Evolutionary conservation across 2,329 filamentous ascomycete genomes (phyloP).

Genomic region (Alternaria infectoria): DNA sequence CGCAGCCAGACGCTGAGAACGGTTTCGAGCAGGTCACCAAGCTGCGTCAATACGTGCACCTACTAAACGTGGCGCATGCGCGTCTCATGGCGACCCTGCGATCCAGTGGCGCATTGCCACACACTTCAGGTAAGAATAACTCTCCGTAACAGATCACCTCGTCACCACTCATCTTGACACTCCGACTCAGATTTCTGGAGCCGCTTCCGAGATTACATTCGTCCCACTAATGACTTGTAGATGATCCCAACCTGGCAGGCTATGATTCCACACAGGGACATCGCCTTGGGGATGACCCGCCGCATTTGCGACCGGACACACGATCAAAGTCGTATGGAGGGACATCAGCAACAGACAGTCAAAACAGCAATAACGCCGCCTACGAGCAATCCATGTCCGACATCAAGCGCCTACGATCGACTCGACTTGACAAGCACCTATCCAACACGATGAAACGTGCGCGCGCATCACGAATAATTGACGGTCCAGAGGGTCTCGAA

Average conservation of each 20-base stretch:
- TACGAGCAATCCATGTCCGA: slow-evolving; percentile 97
- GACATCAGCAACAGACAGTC: slow-evolving; percentile 60
- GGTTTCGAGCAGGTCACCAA: slow-evolving; percentile 80
- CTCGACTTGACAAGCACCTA: slow-evolving; percentile 89
- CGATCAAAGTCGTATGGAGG: slow-evolving; percentile 77
- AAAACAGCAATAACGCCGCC: slow-evolving; percentile 64
- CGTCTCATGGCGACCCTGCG: slow-evolving; percentile 86
- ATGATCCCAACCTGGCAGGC: slow-evolving; percentile 71
- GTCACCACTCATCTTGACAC: slow-evolving; percentile 41
- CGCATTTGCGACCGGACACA: slow-evolving; percentile 67
- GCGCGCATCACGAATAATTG: slow-evolving; percentile 88
- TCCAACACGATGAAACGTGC: slow-evolving; percentile 93
- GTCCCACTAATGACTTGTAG: slow-evolving; percentile 51
- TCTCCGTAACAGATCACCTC: slow-evolving; percentile 21
- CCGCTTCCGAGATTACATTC: slow-evolving; percentile 38
- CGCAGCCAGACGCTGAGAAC: slow-evolving; percentile 62
- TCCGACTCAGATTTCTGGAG: slow-evolving; percentile 36
- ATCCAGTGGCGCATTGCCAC: slow-evolving; percentile 79
- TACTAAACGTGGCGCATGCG: slow-evolving; percentile 89
- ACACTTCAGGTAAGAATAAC: slow-evolving; percentile 63
- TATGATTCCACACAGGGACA: slow-evolving; percentile 72
- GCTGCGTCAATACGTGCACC: slow-evolving; percentile 91
- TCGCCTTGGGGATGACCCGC: slow-evolving; percentile 58
- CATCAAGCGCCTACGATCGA: slow-evolving; percentile 88
- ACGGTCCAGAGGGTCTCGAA: slow-evolving; percentile 77